Percentiles rank a stretch among this genome's conserved stretches.
Evolutionary conservation across 805 yeast species (phyloP).

Genomic region (Saturnispora zaruensis): DNA sequence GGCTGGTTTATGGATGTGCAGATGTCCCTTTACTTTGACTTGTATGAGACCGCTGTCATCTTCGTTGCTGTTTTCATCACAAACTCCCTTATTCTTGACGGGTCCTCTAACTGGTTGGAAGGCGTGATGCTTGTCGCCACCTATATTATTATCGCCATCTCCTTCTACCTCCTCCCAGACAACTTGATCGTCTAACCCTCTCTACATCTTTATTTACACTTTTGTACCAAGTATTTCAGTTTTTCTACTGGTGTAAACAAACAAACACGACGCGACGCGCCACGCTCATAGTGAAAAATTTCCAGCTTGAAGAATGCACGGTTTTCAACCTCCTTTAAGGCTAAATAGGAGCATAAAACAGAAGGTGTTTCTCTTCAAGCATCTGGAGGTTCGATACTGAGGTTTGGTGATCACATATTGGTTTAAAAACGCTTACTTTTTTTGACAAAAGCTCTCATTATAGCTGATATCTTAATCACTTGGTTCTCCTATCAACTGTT

Average conservation of each 20-base stretch:
- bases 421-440: no score
- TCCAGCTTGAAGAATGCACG: neutral
- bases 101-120: constrained; percentile 95
- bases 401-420: neutral
- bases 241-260: neutral
- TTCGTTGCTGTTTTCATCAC: constrained; percentile 85
- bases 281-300: neutral
- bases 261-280: neutral
- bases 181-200: constrained; percentile 17
- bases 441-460: no score
- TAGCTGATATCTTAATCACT: no score
- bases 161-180: constrained; percentile 85
- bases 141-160: constrained; percentile 77
- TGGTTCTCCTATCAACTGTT: no score
- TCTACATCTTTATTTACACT: neutral
- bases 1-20: constrained; percentile 94
- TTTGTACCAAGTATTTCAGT: neutral
- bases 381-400: no score
- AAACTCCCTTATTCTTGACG: constrained; percentile 82
- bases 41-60: constrained; percentile 88
- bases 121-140: constrained; percentile 88
- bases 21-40: constrained; percentile 85
- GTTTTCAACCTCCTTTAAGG: neutral
- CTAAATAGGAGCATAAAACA: neutral
- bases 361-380: neutral